Evolutionary conservation across 768 basidiomycete genomes (phyloP).

Genomic region (Boletus edulis): DNA sequence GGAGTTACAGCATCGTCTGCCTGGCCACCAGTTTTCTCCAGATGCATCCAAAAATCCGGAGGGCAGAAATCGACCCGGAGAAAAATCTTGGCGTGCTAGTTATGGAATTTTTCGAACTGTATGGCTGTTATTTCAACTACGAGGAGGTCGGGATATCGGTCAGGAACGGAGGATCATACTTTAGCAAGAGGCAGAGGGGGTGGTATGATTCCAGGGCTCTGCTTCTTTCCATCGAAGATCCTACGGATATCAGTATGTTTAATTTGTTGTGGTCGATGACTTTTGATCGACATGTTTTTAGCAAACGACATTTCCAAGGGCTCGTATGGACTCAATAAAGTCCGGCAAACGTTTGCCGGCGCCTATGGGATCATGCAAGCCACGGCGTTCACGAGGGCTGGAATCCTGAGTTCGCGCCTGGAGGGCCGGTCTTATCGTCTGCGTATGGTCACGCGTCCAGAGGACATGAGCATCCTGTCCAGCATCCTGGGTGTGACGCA

Average conservation of each 20-base stretch:
- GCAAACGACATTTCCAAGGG: conserved; percentile 93
- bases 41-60: conserved; percentile 93
- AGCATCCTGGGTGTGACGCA: conserved; percentile 81
- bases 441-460: conserved; percentile 43
- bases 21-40: conserved; percentile 92
- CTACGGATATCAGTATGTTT: conserved; percentile 77
- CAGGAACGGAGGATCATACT: conserved; percentile 86
- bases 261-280: background rate
- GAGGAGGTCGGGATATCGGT: conserved; percentile 87
- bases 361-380: conserved; percentile 78
- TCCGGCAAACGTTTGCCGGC: conserved; percentile 80
- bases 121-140: conserved; percentile 91
- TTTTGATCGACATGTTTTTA: conserved; percentile 30
- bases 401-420: conserved; percentile 56
- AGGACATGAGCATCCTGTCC: conserved; percentile 76
- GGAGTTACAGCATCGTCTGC: conserved; percentile 93
- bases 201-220: conserved; percentile 67
- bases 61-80: conserved; percentile 83
- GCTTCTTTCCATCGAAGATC: conserved; percentile 82
- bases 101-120: conserved; percentile 97
- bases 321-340: conserved; percentile 79
- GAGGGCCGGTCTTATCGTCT: conserved; percentile 49
- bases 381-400: conserved; percentile 62
- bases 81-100: conserved; percentile 91
- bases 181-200: conserved; percentile 73